phyloP scores from a whole-genome alignment of 495 filamentous ascomycete species.

The Glutinoglossum americanum region DNA sequence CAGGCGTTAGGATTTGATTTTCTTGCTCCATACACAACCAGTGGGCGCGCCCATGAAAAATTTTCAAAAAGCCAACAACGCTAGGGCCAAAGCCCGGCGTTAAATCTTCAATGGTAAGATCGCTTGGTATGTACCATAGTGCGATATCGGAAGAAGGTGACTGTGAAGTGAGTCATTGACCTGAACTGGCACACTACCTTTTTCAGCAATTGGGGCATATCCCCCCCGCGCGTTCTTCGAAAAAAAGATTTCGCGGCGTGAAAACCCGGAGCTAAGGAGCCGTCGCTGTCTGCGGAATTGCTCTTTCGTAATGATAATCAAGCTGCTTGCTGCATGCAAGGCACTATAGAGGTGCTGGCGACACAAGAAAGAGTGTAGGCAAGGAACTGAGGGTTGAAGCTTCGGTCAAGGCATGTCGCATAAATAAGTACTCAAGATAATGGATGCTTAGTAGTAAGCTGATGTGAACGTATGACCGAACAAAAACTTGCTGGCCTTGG shows the following conservation, averaged over 20 bases:
- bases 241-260: background rate
- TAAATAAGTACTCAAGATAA: background rate
- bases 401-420: background rate
- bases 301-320: constrained; percentile 1
- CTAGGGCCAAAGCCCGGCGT: background rate
- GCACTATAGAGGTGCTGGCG: background rate
- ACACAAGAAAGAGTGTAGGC: background rate
- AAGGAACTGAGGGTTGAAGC: background rate
- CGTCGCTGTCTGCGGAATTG: background rate
- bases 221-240: background rate
- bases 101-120: background rate
- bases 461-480: background rate
- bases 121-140: background rate
- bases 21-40: background rate
- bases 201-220: background rate
- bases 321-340: background rate
- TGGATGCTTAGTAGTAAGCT: background rate
- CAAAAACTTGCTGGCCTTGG: background rate
- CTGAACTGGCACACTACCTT: background rate
- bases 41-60: background rate
- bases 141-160: background rate
- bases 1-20: no score
- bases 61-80: background rate
- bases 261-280: background rate
- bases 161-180: background rate